Base-by-base conservation (phyloP, 2,329 filamentous ascomycete genomes). In the Canariomyces notabilis region DNA sequence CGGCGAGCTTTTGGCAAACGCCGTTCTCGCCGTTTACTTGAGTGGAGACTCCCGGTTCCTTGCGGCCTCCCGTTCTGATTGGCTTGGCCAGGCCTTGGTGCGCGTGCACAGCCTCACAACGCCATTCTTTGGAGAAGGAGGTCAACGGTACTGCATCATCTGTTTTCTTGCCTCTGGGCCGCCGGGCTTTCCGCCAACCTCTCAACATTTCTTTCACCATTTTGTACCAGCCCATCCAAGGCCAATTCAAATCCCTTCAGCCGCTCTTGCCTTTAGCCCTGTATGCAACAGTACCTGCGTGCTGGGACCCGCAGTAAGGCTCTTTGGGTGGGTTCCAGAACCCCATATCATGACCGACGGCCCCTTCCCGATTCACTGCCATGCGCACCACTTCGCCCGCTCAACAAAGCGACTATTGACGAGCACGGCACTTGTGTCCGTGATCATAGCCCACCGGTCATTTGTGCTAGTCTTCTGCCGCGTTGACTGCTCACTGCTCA, bases 61-160 rank as follows among this genome's bases (percentile, higher is more conserved):
- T n/a, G n/a, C 38, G 11, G 21, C 3, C 6, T 9, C 9, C 20
- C 21, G 5, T 37, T n/a, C 26, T 29, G 33, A 36, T 43, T 43
- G 41, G 41, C 16, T 34, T 44, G 14, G 26, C 9, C 26, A 29
- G 9, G 9, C 26, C 14, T 8, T 8, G 14, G 26, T 29, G 14
- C 26, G 34, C 46, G 18, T 42, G 47, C 48, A 46, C 48, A 43
- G 48, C 48, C 46, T 44, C 42, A 40, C 23, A 11, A 3, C 31
- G 12, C 18, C 18, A 33, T 20, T 26, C 19, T 21, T 29, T 29
- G 37, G 37, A 22, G 19, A 40, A n/a, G 22, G 44, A 39, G 26
- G 38, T 42, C 33, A 32, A 11, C n/a, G 19, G 9, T 11, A 6
- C 26, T 29, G 33, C 33, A 15, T 35, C 12, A 35, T 15, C n/a